These are phyloP conservation scores for Iberis pinnata DNA, from an alignment of 345 rosid genomes.

Conservation along the genomic window DNA sequence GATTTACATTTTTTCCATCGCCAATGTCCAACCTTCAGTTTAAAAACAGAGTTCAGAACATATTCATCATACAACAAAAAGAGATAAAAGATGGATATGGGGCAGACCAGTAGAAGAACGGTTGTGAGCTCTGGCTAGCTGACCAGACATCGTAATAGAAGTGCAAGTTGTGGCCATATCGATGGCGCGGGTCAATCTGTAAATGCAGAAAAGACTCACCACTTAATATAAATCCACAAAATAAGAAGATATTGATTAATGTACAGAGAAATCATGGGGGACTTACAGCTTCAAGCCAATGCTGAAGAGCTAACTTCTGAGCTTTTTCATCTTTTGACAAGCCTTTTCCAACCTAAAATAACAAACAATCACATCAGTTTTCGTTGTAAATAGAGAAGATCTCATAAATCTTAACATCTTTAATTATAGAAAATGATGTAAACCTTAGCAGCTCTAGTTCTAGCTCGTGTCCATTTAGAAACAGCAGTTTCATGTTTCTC, in stretches of 20 bases:
- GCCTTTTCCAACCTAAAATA: constrained; percentile 64
- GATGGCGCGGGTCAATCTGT: constrained; percentile 85
- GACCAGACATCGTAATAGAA: constrained; percentile 71
- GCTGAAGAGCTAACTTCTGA: constrained; percentile 82
- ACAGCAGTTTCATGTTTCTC: constrained; percentile 60
- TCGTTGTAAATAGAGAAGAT: too few species aligned
- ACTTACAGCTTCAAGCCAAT: constrained; percentile 74
- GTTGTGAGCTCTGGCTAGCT: constrained; percentile 53
- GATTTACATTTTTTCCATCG: constrained; percentile 70
- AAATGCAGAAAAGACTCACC: background rate
- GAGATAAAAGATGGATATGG: background rate
- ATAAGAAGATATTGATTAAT: too few species aligned
- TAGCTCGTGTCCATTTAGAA: constrained; percentile 65
- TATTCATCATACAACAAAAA: background rate
- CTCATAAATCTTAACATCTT: too few species aligned
- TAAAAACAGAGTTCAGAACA: background rate
- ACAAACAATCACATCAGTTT: constrained; percentile 2
- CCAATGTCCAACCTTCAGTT: constrained; percentile 93
- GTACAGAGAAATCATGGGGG: too few species aligned
- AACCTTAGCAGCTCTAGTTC: constrained; percentile 90
- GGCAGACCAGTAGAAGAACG: constrained; percentile 66
- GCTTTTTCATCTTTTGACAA: constrained; percentile 58
- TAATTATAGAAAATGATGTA: background rate
- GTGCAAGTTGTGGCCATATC: constrained; percentile 88
- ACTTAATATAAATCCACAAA: too few species aligned